A percentile compares a stretch with the other conserved stretches of the same genome.
Evolutionary conservation across 208 protist genomes (phyloP).

Genomic region (Trypanosoma rangeli): DNA sequence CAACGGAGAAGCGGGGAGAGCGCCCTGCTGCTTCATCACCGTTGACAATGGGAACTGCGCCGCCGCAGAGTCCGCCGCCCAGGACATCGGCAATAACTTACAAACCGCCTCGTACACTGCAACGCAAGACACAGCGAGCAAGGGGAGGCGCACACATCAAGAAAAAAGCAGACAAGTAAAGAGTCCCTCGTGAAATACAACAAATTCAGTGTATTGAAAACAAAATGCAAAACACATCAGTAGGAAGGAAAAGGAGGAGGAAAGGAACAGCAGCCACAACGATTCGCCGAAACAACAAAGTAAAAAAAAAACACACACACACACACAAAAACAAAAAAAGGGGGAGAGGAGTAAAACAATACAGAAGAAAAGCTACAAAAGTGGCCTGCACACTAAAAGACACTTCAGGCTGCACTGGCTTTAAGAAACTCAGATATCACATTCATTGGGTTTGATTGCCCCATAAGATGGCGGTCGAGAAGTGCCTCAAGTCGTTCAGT

Average conservation of each 20-base stretch:
- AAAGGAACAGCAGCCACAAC: background rate
- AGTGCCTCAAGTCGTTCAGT: constrained; percentile 21
- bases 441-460: constrained; percentile 21
- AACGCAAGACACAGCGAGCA: too few species aligned
- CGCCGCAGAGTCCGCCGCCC: constrained; percentile 54
- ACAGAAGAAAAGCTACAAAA: background rate
- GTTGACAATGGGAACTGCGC: constrained; percentile 73
- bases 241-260: too few species aligned
- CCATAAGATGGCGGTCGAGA: constrained; percentile 24
- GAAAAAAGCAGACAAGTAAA: constrained; percentile 14
- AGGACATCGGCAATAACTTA: constrained; percentile 47
- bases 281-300: background rate
- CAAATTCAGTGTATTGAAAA: background rate
- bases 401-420: constrained; percentile 4
- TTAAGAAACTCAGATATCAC: constrained; percentile 22
- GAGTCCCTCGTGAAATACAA: background rate
- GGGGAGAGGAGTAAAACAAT: constrained; percentile 1
- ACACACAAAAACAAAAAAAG: background rate
- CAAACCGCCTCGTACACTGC: too few species aligned
- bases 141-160: background rate
- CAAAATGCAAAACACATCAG: background rate
- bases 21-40: constrained; percentile 80
- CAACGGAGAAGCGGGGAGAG: constrained; percentile 56
- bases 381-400: constrained; percentile 10
- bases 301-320: background rate